Base-by-base conservation (phyloP, 306 rosid species). In the Arachis stenosperma region DNA sequence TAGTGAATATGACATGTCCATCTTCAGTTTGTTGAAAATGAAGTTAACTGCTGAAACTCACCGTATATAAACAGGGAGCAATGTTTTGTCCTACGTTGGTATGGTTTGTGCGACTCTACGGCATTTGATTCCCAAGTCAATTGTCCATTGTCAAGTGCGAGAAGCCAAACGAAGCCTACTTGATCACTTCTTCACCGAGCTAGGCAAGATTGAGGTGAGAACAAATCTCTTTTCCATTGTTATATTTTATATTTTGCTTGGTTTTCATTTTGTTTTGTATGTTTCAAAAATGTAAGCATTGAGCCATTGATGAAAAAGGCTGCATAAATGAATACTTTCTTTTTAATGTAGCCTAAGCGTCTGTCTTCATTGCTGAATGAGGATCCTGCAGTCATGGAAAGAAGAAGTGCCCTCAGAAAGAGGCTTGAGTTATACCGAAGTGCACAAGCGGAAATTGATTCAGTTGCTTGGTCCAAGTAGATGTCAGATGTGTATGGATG, bases 381-480 rank as follows among this genome's bases (percentile, higher is more conserved):
- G 90, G 98, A 93, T 75, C 98, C 98, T 8, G 97, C 92, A 2
- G 64, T 93, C 60, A 93, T 93, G 98, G 98, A 90, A 79, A 81
- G 97, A 22, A 91, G 98, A 5, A 6, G 79, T 69, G 93, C 81
- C 48, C 88, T 93, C 0, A 86, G 93, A 39, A 88, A 87, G 87
- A 93, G 98, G 78, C 89, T 93, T 65, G 97, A 93, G 83, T 60
- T 93, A 61, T 93, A 93, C 84, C 78, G 97, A 65, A 88, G 96
- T 43, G 98, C 98, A 6, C 98, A 90, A 81, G 84, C 90, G 5
- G 98, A 93, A 8, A 88, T 93, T 13, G 98, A 93, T 73, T 67
- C 98, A 7, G 98, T 85, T 61, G 97, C 92, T 70, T 90, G 98
- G 98, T 81, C 98, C 0, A 93, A 93, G 90, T 92, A 90, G 96